Evolutionary conservation across 257 asterid species (phyloP).

Genomic region (Gentiana dahurica): DNA sequence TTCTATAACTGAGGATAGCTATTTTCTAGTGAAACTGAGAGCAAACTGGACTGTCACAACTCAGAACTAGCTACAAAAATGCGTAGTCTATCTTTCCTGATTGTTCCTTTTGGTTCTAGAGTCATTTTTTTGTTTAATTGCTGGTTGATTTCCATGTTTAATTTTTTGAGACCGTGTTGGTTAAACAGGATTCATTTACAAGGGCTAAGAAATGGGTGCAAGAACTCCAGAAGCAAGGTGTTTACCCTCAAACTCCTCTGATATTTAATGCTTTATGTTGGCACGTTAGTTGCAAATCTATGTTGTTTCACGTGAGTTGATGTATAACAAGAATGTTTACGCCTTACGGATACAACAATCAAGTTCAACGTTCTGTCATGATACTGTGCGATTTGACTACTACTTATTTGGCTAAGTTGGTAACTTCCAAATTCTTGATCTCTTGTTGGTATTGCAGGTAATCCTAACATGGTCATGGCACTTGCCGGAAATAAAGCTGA

Average conservation of each 20-base stretch:
- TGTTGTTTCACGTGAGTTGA: neutral
- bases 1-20: too few species aligned
- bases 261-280: neutral
- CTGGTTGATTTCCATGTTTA: slow-evolving; percentile 8
- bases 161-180: neutral
- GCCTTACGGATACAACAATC: too few species aligned
- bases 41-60: too few species aligned
- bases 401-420: too few species aligned
- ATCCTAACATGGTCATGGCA: slow-evolving; percentile 19
- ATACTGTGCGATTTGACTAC: too few species aligned
- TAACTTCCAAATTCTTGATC: too few species aligned
- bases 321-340: too few species aligned
- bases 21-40: too few species aligned
- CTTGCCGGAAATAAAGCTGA: slow-evolving; percentile 21
- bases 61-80: too few species aligned
- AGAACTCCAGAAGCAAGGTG: slow-evolving; percentile 95
- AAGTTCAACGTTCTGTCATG: too few species aligned
- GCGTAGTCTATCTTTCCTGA: too few species aligned
- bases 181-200: slow-evolving; percentile 57
- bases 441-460: slow-evolving; percentile 9
- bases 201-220: slow-evolving; percentile 98
- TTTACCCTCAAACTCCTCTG: slow-evolving; percentile 4
- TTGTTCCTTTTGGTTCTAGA: too few species aligned
- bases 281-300: neutral
- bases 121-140: neutral